Evolutionary conservation across 2,329 filamentous ascomycete species (phyloP).

Genomic region (Nemania abortiva): DNA sequence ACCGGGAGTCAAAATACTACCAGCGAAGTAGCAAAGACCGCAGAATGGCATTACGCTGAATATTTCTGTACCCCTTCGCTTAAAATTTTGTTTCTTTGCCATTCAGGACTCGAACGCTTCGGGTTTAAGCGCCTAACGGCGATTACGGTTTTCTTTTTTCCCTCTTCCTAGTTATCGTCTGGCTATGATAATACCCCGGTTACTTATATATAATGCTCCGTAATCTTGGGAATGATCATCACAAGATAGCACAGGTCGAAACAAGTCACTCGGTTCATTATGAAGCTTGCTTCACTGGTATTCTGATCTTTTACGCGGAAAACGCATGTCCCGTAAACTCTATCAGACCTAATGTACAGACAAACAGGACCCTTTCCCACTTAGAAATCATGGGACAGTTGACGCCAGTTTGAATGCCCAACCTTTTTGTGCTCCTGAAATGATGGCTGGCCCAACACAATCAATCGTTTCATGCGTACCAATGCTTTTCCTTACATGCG

Average conservation of each 20-base stretch:
- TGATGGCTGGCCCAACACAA: slow-evolving; percentile 41
- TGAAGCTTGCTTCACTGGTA: slow-evolving; percentile 14
- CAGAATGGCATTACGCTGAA: too few species aligned
- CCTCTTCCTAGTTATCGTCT: too few species aligned
- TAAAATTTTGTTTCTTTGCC: too few species aligned
- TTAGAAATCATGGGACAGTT: slow-evolving; percentile 39
- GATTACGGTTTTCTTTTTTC: too few species aligned
- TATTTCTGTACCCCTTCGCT: too few species aligned
- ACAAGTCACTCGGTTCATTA: background rate
- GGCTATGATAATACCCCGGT: too few species aligned
- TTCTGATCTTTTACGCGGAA: slow-evolving; percentile 25
- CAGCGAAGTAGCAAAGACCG: too few species aligned
- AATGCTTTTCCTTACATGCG: slow-evolving; percentile 36
- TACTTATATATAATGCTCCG: too few species aligned
- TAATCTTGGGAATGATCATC: too few species aligned
- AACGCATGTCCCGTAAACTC: slow-evolving; percentile 42
- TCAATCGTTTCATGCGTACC: slow-evolving; percentile 37
- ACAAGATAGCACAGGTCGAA: background rate
- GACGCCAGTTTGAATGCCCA: slow-evolving; percentile 45
- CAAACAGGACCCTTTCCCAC: slow-evolving; percentile 42
- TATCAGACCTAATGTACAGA: slow-evolving; percentile 46
- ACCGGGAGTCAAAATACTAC: too few species aligned
- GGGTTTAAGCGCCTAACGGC: too few species aligned
- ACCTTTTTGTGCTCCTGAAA: slow-evolving; percentile 42
- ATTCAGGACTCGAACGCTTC: too few species aligned